Conservation (phyloP, 129 eudicot genomes). For the Ambrosia artemisiifolia region DNA sequence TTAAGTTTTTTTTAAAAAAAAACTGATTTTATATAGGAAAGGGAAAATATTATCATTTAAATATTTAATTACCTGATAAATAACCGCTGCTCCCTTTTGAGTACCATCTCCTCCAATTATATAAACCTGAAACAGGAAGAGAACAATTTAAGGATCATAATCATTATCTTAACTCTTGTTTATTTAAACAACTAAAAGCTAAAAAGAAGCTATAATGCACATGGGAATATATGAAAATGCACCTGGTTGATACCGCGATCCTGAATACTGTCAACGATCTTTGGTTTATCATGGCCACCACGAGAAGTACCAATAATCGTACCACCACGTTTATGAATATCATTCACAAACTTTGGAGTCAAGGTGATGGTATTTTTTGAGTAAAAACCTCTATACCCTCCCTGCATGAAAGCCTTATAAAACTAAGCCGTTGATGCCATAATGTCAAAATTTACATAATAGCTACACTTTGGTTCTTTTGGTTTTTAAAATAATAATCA, state of each 20-base stretch:
- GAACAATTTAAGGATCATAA: constrained; percentile 5
- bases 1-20: background rate
- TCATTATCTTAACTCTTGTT: background rate
- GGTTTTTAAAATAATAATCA: background rate
- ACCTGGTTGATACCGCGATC: constrained; percentile 95
- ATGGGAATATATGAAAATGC: background rate
- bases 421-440: background rate
- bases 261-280: constrained; percentile 90
- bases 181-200: constrained; percentile 11
- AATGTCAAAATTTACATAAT: background rate
- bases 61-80: constrained; percentile 60
- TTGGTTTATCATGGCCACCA: constrained; percentile 81
- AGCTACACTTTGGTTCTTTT: background rate
- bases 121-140: constrained; percentile 52
- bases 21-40: background rate
- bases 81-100: constrained; percentile 77
- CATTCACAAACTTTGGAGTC: constrained; percentile 74
- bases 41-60: background rate
- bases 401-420: constrained; percentile 40
- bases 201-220: constrained; percentile 11
- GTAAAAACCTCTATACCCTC: constrained; percentile 92
- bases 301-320: constrained; percentile 82
- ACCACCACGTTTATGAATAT: constrained; percentile 95
- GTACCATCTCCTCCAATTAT: constrained; percentile 96
- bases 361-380: constrained; percentile 63